A percentile compares a stretch with the other conserved stretches of the same genome.
Evolutionary conservation across 139 green algal species (phyloP).

Genomic region (Chloropicon primus): DNA sequence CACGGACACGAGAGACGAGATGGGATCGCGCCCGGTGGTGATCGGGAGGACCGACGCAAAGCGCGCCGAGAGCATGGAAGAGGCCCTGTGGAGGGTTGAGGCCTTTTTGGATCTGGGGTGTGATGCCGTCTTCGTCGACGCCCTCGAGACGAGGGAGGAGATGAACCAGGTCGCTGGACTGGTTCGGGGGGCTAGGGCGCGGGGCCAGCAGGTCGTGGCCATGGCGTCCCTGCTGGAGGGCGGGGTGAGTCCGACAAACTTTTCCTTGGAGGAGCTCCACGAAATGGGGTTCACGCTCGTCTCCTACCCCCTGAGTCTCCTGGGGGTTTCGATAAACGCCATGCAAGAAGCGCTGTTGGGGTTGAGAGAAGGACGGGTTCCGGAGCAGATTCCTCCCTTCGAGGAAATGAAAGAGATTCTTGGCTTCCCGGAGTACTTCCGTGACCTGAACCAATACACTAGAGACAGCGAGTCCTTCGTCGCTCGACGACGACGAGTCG

Average conservation of each 20-base stretch:
- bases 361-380: not conserved
- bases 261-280: constrained; percentile 51
- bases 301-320: constrained; percentile 65
- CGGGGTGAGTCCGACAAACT: constrained; percentile 31
- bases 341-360: constrained; percentile 48
- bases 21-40: not conserved
- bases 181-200: constrained; percentile 32
- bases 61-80: constrained; percentile 55
- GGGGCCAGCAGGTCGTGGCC: constrained; percentile 13
- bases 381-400: not conserved
- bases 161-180: constrained; percentile 42
- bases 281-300: constrained; percentile 70
- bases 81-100: constrained; percentile 65
- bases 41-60: not conserved
- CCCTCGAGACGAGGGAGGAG: constrained; percentile 60
- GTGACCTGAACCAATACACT: not conserved
- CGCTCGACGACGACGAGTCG: too few species aligned
- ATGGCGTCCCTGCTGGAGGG: not conserved
- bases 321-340: constrained; percentile 56
- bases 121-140: constrained; percentile 93
- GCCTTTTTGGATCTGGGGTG: constrained; percentile 63
- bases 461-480: too few species aligned
- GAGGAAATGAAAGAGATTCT: not conserved
- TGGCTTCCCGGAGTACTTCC: not conserved
- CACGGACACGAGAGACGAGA: constrained; percentile 40